Percentiles rank a stretch among this genome's conserved stretches.
phyloP scores from a whole-genome alignment of 2,329 filamentous ascomycete genomes.

The Fusarium fujikuroi region DNA sequence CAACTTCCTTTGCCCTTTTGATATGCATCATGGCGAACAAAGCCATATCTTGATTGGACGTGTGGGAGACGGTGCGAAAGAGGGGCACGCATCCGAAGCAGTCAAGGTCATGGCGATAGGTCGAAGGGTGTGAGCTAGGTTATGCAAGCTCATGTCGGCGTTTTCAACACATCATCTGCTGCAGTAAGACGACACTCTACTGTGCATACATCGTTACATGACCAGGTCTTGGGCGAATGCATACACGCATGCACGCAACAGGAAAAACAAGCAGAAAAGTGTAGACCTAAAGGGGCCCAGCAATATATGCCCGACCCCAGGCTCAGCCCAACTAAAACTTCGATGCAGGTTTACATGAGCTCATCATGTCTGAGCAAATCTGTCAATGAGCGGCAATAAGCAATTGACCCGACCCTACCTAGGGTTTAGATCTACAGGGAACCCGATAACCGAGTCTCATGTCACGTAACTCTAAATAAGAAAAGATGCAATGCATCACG shows the following conservation, averaged over 20 bases:
- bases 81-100: slow-evolving; percentile 24
- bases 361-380: slow-evolving; percentile 13
- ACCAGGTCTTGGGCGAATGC: slow-evolving; percentile 14
- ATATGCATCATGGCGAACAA: background rate
- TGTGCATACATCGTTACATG: background rate
- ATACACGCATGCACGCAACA: slow-evolving; percentile 29
- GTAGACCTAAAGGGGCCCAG: slow-evolving; percentile 5
- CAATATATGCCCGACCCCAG: slow-evolving; percentile 38
- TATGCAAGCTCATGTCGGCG: slow-evolving; percentile 29
- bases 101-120: slow-evolving; percentile 30
- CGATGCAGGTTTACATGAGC: background rate
- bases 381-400: slow-evolving; percentile 23
- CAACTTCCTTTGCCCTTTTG: background rate
- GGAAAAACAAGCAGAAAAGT: slow-evolving; percentile 27
- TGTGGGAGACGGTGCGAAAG: slow-evolving; percentile 19
- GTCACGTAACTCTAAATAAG: slow-evolving; percentile 14
- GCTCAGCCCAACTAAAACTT: slow-evolving; percentile 36
- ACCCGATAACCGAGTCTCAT: slow-evolving; percentile 31
- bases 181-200: slow-evolving; percentile 34
- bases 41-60: slow-evolving; percentile 1
- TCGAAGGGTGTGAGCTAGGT: slow-evolving; percentile 18
- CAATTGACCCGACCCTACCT: slow-evolving; percentile 1
- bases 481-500: slow-evolving; percentile 7
- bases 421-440: slow-evolving; percentile 21
- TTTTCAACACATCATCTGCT: slow-evolving; percentile 33